phyloP scores from a whole-genome alignment of 2,329 filamentous ascomycete species.

The Eutypella sp. region DNA sequence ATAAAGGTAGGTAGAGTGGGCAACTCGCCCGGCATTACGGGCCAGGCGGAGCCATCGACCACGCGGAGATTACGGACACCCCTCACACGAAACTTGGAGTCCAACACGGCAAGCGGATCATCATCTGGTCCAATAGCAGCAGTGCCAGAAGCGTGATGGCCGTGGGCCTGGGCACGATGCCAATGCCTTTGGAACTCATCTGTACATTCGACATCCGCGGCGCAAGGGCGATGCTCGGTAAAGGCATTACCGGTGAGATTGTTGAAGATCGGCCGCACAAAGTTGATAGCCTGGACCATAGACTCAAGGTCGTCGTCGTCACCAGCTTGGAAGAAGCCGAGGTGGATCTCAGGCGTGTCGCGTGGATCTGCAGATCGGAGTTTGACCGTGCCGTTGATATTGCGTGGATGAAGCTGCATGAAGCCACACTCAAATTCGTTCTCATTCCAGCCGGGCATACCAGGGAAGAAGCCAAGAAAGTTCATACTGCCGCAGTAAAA shows the following conservation, averaged over 20 bases:
- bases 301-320: neutral
- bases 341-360: neutral
- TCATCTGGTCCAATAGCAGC: constrained; percentile 29
- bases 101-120: constrained; percentile 48
- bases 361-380: neutral
- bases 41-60: constrained; percentile 49
- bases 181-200: constrained; percentile 4
- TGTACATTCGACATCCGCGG: too few species aligned
- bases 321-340: neutral
- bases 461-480: neutral
- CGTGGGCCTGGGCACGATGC: constrained; percentile 11
- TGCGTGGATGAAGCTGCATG: neutral
- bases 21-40: constrained; percentile 36
- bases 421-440: neutral
- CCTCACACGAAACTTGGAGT: constrained; percentile 45
- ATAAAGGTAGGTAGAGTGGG: constrained; percentile 12
- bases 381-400: neutral
- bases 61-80: constrained; percentile 47
- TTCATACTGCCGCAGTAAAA: neutral
- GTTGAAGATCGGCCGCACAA: too few species aligned
- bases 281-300: neutral
- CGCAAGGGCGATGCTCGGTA: too few species aligned
- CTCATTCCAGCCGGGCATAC: neutral
- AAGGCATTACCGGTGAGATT: too few species aligned
- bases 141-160: constrained; percentile 17